These are phyloP conservation scores for Apophysomyces trapeziformis DNA, from an alignment of 371 early-diverging fungal species.

Conservation along the genomic window DNA sequence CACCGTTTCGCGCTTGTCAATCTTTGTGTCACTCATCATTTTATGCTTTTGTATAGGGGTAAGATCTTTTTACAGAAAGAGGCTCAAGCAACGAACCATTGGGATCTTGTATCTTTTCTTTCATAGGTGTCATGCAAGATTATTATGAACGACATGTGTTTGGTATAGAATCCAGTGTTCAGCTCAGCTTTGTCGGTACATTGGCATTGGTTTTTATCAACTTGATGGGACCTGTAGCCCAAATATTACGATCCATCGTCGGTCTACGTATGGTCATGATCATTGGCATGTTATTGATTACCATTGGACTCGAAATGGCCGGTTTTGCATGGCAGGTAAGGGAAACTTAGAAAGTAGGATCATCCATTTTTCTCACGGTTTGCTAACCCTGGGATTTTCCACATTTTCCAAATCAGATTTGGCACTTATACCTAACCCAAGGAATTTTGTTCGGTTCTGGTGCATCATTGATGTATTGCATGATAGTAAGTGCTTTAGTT, in stretches of 20 bases:
- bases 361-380: too few relatives aligned
- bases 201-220: slow-evolving; percentile 39
- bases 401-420: slow-evolving; percentile 24
- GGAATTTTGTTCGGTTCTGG: slow-evolving; percentile 72
- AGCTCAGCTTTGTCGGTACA: slow-evolving; percentile 47
- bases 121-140: slow-evolving; percentile 34
- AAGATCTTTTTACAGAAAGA: slow-evolving; percentile 17
- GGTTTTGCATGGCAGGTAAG: slow-evolving; percentile 35
- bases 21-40: slow-evolving; percentile 1
- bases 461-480: slow-evolving; percentile 53
- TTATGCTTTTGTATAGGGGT: slow-evolving; percentile 18
- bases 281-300: slow-evolving; percentile 25
- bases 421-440: slow-evolving; percentile 74
- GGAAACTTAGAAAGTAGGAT: neutral
- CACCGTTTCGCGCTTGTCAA: neutral
- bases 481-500: slow-evolving; percentile 5
- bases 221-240: slow-evolving; percentile 36
- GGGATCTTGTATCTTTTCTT: neutral
- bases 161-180: slow-evolving; percentile 22
- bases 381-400: too few relatives aligned
- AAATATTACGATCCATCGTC: slow-evolving; percentile 27
- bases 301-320: slow-evolving; percentile 41
- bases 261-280: slow-evolving; percentile 35
- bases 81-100: neutral
- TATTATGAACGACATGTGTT: slow-evolving; percentile 30